Percentiles rank a stretch among this genome's conserved stretches.
Conservation (phyloP, 2,329 filamentous ascomycete species). For the Ambrosiella xylebori region DNA sequence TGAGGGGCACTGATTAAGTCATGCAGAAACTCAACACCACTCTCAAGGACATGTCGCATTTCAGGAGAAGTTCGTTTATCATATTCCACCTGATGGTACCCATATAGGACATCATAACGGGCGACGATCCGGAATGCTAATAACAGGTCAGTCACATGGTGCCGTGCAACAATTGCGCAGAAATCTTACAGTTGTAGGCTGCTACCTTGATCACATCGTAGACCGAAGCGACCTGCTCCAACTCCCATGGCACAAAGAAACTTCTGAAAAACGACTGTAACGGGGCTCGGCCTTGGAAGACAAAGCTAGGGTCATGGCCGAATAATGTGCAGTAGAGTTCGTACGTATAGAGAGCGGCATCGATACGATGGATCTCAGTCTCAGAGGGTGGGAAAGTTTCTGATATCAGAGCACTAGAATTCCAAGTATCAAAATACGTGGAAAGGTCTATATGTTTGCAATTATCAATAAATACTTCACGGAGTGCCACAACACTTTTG, state of each 20-base stretch:
- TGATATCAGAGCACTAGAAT: conserved; percentile 4
- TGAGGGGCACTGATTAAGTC: conserved; percentile 1
- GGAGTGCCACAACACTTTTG: neutral
- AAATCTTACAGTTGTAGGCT: conserved; percentile 6
- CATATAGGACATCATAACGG: conserved; percentile 12
- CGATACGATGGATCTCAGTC: conserved; percentile 4
- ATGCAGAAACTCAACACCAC: conserved; percentile 7
- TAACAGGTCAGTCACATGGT: conserved; percentile 1
- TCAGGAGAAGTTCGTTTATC: conserved; percentile 7
- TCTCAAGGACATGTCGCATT: conserved; percentile 11
- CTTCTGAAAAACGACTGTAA: conserved; percentile 3
- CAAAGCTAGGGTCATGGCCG: conserved; percentile 5
- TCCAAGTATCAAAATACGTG: conserved; percentile 4
- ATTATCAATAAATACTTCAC: neutral
- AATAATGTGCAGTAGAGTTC: conserved; percentile 10
- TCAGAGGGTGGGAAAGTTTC: neutral
- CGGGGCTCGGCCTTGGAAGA: neutral
- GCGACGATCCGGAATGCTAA: conserved; percentile 12
- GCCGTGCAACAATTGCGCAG: neutral
- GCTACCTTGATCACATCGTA: conserved; percentile 4
- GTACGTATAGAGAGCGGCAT: conserved; percentile 8
- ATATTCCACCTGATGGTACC: conserved; percentile 8
- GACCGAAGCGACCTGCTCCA: conserved; percentile 12
- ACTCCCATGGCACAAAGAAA: conserved; percentile 6
- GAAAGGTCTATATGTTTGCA: neutral